Base-by-base conservation (phyloP, 2,329 filamentous ascomycete species). In the Claviceps digitariae region DNA sequence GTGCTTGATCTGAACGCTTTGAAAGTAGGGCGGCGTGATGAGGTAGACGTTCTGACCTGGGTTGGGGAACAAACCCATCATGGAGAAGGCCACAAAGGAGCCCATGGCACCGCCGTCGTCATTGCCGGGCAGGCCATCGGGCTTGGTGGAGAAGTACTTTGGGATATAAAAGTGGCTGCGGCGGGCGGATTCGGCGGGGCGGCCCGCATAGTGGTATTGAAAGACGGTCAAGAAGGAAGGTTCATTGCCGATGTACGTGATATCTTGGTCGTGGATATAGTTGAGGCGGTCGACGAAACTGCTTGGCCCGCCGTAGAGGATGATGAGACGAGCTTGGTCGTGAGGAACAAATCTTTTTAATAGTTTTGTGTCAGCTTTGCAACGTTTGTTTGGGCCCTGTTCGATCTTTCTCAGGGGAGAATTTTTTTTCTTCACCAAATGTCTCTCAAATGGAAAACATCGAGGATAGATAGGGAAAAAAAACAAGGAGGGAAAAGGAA, bases 31-130 rank as follows among this genome's bases (percentile, higher is more conserved):
- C 0, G 84, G 78, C 0, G 71, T 84, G 57, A 87, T 83, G n/a
- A 87, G 74, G 58, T 87, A 87, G 0, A 86, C 81, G 56, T 86
- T 70, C 60, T 87, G 83, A 0, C 83, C 83, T 0, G 81, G 74
- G 44, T 85, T 81, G 0, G 84, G 84, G 64, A 83, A 87, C 7
- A 87, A 66, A 0, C 84, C 84, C 70, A 87, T 78, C 83, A 87
- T 86, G 25, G 75, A 71, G 1, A 87, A 75, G 0, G 79, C 79
- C 0, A 81, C 69, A 55, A 86, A 87, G 0, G 76, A 77, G 20
- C 82, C 83, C 82, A 87, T 86, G 0, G 84, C 81, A 4, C 84
- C 84, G 48, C 74, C 77, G 62, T 87, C 84, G 55, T 87, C 83
- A 61, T 87, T 87, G 0, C 84, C 84, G 0, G 84, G 82, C 8